phyloP scores from a whole-genome alignment of 2,329 filamentous ascomycete genomes.

The Colletotrichum costaricense region DNA sequence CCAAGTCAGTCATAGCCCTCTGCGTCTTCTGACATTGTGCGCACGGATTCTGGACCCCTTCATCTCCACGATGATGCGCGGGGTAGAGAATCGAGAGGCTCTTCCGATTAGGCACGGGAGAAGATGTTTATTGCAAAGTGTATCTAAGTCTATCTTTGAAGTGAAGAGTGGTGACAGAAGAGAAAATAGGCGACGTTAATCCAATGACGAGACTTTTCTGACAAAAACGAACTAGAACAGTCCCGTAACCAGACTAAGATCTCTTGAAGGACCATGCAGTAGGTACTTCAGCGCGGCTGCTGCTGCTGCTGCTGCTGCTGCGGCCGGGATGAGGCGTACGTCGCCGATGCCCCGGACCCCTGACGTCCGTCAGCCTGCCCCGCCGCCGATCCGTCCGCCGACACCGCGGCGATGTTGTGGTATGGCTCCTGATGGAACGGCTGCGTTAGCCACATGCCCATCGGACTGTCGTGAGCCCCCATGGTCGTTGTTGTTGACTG shows the following conservation, averaged over 20 bases:
- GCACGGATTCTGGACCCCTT: neutral
- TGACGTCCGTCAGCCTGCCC: neutral
- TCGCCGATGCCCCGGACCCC: constrained; percentile 19
- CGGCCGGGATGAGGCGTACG: constrained; percentile 24
- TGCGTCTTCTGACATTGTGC: neutral
- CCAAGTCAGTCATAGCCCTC: neutral
- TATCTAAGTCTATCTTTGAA: neutral
- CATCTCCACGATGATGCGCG: neutral
- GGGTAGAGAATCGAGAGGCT: neutral
- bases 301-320: constrained; percentile 21
- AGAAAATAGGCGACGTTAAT: neutral
- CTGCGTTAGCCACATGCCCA: constrained; percentile 29
- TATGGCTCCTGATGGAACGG: constrained; percentile 30
- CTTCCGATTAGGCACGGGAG: neutral
- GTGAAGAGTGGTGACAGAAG: neutral
- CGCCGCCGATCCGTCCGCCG: constrained; percentile 16
- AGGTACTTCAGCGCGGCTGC: neutral
- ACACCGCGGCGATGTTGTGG: constrained; percentile 30
- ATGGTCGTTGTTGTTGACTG: neutral
- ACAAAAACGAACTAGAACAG: neutral
- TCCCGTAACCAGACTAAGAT: neutral
- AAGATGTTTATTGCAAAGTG: neutral
- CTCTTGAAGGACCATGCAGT: neutral
- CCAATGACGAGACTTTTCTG: neutral
- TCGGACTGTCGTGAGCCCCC: neutral